These are phyloP conservation scores for Fusarium foetens DNA, from an alignment of 2,329 filamentous ascomycete species.

Conservation along the genomic window DNA sequence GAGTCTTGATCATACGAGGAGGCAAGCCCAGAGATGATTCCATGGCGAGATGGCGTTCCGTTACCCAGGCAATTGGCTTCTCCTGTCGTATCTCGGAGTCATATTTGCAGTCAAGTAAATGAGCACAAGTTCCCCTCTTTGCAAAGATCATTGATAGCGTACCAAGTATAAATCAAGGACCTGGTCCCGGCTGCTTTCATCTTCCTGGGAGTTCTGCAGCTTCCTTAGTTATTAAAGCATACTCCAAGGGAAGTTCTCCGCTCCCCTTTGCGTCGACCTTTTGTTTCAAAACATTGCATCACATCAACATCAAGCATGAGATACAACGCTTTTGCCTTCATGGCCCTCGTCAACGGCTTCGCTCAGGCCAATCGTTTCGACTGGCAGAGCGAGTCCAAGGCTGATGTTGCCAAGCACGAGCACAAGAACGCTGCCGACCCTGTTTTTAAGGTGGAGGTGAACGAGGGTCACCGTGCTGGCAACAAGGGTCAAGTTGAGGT, in stretches of 20 bases:
- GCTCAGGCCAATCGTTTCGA: constrained; percentile 33
- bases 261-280: constrained; percentile 12
- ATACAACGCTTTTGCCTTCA: constrained; percentile 36
- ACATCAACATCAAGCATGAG: constrained; percentile 33
- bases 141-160: neutral
- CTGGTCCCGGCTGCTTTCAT: neutral
- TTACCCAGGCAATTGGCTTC: constrained; percentile 13
- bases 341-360: constrained; percentile 39
- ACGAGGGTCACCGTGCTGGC: neutral
- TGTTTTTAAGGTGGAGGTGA: neutral
- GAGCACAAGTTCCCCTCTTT: neutral
- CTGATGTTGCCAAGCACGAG: constrained; percentile 5
- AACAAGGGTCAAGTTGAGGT: neutral
- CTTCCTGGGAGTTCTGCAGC: constrained; percentile 7
- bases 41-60: neutral
- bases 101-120: constrained; percentile 16
- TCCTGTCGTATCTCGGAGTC: neutral
- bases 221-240: constrained; percentile 3
- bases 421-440: neutral
- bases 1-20: neutral
- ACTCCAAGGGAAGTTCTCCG: constrained; percentile 11
- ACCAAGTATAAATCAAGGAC: constrained; percentile 30
- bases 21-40: neutral
- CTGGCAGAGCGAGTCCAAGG: constrained; percentile 4
- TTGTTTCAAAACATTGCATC: constrained; percentile 3